Base-by-base conservation (phyloP, 495 filamentous ascomycete genomes). In the Melanomma pulvis-pyrius region DNA sequence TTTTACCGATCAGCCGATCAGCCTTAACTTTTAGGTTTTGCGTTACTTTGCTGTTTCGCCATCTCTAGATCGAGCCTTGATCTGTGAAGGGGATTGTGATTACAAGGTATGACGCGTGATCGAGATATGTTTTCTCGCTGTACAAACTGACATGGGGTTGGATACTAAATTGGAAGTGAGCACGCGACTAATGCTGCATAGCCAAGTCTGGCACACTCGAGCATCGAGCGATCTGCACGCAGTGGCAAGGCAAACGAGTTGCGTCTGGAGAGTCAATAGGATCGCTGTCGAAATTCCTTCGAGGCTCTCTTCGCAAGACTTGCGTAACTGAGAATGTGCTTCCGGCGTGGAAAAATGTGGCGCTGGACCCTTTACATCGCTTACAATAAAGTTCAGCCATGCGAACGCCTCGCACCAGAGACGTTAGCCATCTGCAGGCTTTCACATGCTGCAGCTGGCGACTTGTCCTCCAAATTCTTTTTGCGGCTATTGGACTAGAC, bases 371-470 rank as follows among this genome's bases (percentile, higher is more conserved):
- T 44, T 44, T 17, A 17, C 39, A 12, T 44, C 17, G 39, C 39
- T 44, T 44, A 3, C 13, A 17, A n/a, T 44, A 12, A n/a, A n/a
- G 3, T 11, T n/a, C 13, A 44, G 44, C 60, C 49, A 54, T 54
- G 60, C 60, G 48, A 54, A 63, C 60, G 60, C 49, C 60, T 63
- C 34, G 13, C 25, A 44, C 34, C 5, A 24, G 26, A 58, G 6
- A 58, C 22, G 5, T 32, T 52, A 11, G 44, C 39, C 22, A 22
- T 19, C 17, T 24, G 13, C 26, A 52, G 1, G 12, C 50, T 55
- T 64, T 64, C 61, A 64, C 51, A 64, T 64, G 51, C 39, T 48
- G 12, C 48, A 24, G 8, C 59, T 26, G 19, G 28, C 61, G 56
- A 24, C 32, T 64, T 51, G 61, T 32, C 61, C 52, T 50, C 41